Evolutionary conservation across 2,329 filamentous ascomycete genomes (phyloP).

Genomic region (Davidsoniella neocaledoniae): DNA sequence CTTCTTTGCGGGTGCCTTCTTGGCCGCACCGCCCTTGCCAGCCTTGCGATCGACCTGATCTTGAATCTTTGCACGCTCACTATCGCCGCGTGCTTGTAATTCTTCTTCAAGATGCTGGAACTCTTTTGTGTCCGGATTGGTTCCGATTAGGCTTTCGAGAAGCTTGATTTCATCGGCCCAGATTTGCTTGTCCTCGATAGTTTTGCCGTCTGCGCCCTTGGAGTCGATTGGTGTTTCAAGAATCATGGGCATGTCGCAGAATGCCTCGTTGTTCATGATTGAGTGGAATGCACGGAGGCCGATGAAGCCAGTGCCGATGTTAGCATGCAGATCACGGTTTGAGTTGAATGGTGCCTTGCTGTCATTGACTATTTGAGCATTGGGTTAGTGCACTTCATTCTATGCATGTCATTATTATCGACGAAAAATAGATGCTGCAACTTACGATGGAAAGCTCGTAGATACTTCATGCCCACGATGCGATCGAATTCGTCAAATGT

Average conservation of each 20-base stretch:
- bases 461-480: conserved; percentile 59
- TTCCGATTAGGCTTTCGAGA: conserved; percentile 71
- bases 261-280: conserved; percentile 64
- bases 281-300: conserved; percentile 82
- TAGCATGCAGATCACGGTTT: conserved; percentile 79
- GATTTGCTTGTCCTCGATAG: conserved; percentile 59
- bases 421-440: not conserved
- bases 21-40: conserved; percentile 35
- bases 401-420: not conserved
- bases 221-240: conserved; percentile 88
- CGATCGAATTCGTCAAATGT: conserved; percentile 64
- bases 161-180: conserved; percentile 95
- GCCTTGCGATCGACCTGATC: conserved; percentile 64
- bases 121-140: conserved; percentile 58
- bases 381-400: not conserved
- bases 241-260: conserved; percentile 73
- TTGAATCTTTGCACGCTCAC: conserved; percentile 58
- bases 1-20: conserved; percentile 19
- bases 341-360: conserved; percentile 78
- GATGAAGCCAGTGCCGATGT: conserved; percentile 89
- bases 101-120: conserved; percentile 50
- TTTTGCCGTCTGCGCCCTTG: conserved; percentile 46
- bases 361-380: conserved; percentile 56
- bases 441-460: conserved; percentile 60
- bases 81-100: conserved; percentile 49